Base-by-base conservation (phyloP, 2,329 filamentous ascomycete species). In the Botryotinia convoluta region DNA sequence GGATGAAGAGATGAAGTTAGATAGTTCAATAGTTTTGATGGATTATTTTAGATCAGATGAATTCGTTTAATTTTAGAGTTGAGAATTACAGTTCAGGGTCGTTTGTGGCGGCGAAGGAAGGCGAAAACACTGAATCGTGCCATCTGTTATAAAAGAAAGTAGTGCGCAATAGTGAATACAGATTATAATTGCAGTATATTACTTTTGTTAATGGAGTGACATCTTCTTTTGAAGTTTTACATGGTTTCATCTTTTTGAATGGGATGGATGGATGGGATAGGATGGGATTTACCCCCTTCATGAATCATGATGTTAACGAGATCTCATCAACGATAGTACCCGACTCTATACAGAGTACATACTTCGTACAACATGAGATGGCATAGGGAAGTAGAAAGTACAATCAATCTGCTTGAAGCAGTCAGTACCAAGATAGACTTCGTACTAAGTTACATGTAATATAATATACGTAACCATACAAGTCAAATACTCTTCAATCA, bases 1-100 rank as follows among this genome's bases (percentile, higher is more conserved):
- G n/a, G 12, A 16, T n/a, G 61, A 64, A n/a, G 42, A 45, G 63
- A 65, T 51, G 44, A 65, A 51, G 44, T 67, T 67, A 67, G 63
- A 37, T 18, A 9, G 44, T 51, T 67, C 44, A 32, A 67, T 67
- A 67, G 44, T 67, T 51, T 65, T n/a, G 14, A n/a, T 4, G 22
- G 16, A 45, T 32, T 39, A 22, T 5, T 1, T 29, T 48, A 51
- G 63, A 67, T 67, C 63, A 26, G 44, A 67, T 51, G 44, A 18
- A 37, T 42, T 62, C 60, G 60, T 62, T 39, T n/a, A 62, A n/a
- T 62, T 39, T 62, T n/a, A 62, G 60, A 39, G 60, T 62, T 29
- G 32, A 39, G 22, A 4, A 62, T 18, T n/a, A 18, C 22, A 39
- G 60, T 37, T 39, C 32, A 61, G 37, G 59, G 35, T 61, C 32